Conservation (phyloP, 140 eudicot genomes). For the Erigeron philadelphicus region DNA sequence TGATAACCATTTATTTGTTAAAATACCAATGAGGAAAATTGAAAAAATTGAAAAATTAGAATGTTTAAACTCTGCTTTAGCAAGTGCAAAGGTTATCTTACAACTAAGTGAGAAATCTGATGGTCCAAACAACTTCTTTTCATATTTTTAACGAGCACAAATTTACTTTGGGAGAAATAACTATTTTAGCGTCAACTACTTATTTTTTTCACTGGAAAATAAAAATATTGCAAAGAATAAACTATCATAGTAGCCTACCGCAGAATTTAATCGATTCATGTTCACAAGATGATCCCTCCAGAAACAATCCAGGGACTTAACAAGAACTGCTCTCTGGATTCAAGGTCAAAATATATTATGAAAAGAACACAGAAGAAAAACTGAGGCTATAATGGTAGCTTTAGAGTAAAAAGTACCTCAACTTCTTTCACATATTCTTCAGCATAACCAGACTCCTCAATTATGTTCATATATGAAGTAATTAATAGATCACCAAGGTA, state of each 20-base stretch:
- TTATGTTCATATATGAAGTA: conserved; percentile 63
- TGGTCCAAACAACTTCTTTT: not conserved
- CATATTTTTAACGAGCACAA: conserved; percentile 6
- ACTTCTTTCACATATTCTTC: conserved; percentile 65
- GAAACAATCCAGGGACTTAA: conserved; percentile 83
- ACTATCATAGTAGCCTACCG: conserved; percentile 43
- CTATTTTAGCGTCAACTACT: conserved; percentile 8
- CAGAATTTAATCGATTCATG: conserved; percentile 92
- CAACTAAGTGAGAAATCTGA: not conserved
- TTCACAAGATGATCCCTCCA: conserved; percentile 99
- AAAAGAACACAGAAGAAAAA: conserved; percentile 8
- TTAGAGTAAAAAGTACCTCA: conserved; percentile 44
- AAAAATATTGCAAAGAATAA: not conserved
- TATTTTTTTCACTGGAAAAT: not conserved
- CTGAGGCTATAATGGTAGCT: not conserved
- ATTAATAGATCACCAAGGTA: conserved; percentile 90
- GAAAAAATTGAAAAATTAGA: not conserved
- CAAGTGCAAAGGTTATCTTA: not conserved
- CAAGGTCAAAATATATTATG: conserved; percentile 11
- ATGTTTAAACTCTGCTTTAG: conserved; percentile 16
- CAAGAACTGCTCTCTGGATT: conserved; percentile 72
- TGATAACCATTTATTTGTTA: not conserved
- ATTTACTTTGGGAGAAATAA: not conserved
- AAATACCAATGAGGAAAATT: not conserved
- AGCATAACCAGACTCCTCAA: conserved; percentile 79